Percentiles rank a stretch among this genome's conserved stretches.
phyloP scores from a whole-genome alignment of 2,329 filamentous ascomycete species.

The Canariomyces notabilis region DNA sequence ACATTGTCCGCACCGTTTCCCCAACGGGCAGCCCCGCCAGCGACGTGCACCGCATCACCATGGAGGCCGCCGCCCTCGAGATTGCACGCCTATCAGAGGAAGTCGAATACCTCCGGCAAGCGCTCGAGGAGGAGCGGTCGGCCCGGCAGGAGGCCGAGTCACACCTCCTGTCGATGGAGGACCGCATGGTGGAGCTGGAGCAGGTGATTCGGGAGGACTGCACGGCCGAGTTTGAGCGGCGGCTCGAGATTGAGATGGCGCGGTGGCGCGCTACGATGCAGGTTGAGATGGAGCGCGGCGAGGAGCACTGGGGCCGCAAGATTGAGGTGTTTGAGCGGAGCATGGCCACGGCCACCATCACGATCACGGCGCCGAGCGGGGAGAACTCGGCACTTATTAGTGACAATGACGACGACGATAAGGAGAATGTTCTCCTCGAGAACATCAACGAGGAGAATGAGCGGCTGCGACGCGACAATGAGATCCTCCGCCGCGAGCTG shows the following conservation, averaged over 20 bases:
- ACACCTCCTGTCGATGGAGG: slow-evolving; percentile 65
- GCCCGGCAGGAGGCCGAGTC: slow-evolving; percentile 67
- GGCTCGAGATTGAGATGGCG: slow-evolving; percentile 66
- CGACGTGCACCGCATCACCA: slow-evolving; percentile 59
- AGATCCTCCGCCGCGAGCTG: slow-evolving; percentile 61
- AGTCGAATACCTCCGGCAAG: slow-evolving; percentile 66
- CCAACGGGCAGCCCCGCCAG: slow-evolving; percentile 36
- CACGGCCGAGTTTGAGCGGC: slow-evolving; percentile 76
- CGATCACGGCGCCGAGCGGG: slow-evolving; percentile 23
- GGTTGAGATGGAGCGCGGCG: slow-evolving; percentile 71
- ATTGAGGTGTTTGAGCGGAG: slow-evolving; percentile 54
- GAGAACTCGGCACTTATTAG: slow-evolving; percentile 12
- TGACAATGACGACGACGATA: slow-evolving; percentile 48
- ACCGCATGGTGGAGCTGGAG: slow-evolving; percentile 64
- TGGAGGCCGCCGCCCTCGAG: slow-evolving; percentile 76
- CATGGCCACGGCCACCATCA: slow-evolving; percentile 34
- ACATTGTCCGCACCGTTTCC: slow-evolving; percentile 35
- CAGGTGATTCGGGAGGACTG: slow-evolving; percentile 85
- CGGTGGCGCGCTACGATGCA: slow-evolving; percentile 78
- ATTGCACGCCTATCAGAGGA: slow-evolving; percentile 75
- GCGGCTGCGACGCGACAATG: slow-evolving; percentile 59
- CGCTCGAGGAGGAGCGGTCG: slow-evolving; percentile 66
- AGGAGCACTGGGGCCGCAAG: slow-evolving; percentile 85
- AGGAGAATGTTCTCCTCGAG: slow-evolving; percentile 58
- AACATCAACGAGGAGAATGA: slow-evolving; percentile 69